Percentiles rank a stretch among this genome's conserved stretches.
These are phyloP conservation scores for Bacterosira constricta DNA, from an alignment of 108 stramenopile genomes.

Conservation along the genomic window DNA sequence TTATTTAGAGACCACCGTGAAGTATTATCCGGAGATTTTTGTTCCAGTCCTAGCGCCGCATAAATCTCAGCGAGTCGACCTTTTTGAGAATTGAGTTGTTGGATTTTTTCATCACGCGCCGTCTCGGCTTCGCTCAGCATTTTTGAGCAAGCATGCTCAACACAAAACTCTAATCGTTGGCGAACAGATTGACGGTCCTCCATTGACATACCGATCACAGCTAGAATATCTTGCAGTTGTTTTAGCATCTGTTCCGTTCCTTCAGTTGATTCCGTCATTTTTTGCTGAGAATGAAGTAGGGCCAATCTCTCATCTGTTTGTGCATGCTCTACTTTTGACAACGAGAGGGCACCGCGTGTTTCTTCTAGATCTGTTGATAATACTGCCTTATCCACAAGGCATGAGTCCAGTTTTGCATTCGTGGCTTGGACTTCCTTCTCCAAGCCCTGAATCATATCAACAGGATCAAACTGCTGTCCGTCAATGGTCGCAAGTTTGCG, in stretches of 20 bases:
- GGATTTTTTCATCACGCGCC: constrained; percentile 39
- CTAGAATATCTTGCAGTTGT: constrained; percentile 65
- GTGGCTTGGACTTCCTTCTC: constrained; percentile 6
- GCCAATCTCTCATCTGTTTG: constrained; percentile 56
- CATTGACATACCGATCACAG: constrained; percentile 54
- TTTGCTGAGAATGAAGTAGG: constrained; percentile 48
- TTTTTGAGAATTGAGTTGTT: constrained; percentile 34
- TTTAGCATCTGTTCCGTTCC: constrained; percentile 47
- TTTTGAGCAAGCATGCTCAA: constrained; percentile 63
- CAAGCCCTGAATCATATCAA: constrained; percentile 35
- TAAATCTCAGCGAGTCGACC: constrained; percentile 39
- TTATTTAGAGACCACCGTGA: constrained; percentile 16
- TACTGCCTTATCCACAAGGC: constrained; percentile 12
- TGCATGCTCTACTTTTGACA: constrained; percentile 21
- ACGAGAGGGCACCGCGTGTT: constrained; percentile 23
- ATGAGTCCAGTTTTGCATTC: constrained; percentile 27
- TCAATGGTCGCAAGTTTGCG: constrained; percentile 35
- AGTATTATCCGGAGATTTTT: neutral
- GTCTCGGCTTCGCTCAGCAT: constrained; percentile 55
- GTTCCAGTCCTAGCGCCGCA: constrained; percentile 39
- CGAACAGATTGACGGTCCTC: constrained; percentile 50
- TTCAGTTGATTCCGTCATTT: constrained; percentile 37
- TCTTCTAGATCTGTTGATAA: constrained; percentile 27
- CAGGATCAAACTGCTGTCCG: constrained; percentile 24
- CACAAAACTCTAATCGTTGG: constrained; percentile 54